Conservation (phyloP, 2,329 filamentous ascomycete species). For the Colletotrichum sp. region DNA sequence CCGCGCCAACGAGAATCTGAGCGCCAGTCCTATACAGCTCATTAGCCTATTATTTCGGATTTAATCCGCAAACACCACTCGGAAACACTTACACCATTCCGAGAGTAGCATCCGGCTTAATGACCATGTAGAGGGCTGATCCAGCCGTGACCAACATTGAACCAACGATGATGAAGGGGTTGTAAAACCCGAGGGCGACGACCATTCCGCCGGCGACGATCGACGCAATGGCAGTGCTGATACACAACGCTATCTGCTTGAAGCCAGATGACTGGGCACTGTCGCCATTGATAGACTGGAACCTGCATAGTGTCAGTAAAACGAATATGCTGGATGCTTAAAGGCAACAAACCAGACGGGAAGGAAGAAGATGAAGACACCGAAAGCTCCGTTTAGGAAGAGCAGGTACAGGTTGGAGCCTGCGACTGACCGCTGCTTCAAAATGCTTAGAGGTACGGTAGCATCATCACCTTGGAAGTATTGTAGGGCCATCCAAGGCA, state of each 20-base stretch:
- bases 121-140: neutral
- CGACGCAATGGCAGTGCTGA: neutral
- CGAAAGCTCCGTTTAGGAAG: neutral
- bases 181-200: neutral
- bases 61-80: neutral
- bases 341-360: neutral
- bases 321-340: neutral
- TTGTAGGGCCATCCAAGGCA: neutral
- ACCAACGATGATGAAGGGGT: neutral
- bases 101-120: neutral
- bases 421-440: neutral
- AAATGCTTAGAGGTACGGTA: neutral
- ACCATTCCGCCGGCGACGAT: neutral
- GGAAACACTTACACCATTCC: neutral
- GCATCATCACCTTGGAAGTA: neutral
- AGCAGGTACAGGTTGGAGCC: neutral
- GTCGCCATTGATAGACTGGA: neutral
- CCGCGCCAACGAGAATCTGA: constrained; percentile 46
- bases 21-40: constrained; percentile 41
- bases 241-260: neutral
- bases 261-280: neutral
- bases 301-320: neutral
- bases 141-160: neutral
- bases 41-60: neutral
- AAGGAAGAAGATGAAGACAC: neutral